phyloP scores from a whole-genome alignment of 805 yeast genomes.

The Starmerella etchellsii region DNA sequence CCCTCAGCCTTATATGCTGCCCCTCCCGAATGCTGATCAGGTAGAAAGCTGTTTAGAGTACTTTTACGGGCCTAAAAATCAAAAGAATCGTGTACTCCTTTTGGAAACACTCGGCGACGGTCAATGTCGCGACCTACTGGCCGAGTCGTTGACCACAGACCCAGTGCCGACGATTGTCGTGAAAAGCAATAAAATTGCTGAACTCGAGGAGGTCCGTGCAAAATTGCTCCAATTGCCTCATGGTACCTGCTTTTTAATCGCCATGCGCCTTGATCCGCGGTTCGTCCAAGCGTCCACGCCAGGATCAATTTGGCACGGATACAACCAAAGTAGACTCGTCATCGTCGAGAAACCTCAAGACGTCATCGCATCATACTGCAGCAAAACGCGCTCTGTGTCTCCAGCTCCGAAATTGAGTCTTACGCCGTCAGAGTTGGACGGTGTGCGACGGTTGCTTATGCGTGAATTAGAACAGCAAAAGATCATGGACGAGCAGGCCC shows the following conservation, averaged over 20 bases:
- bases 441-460: neutral
- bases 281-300: neutral
- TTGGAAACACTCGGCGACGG: neutral
- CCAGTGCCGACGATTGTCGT: neutral
- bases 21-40: neutral
- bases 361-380: neutral
- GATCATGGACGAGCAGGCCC: neutral
- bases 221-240: neutral
- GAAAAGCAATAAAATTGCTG: slow-evolving; percentile 1
- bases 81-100: neutral
- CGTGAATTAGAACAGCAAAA: neutral
- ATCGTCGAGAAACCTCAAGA: neutral
- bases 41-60: neutral
- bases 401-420: neutral
- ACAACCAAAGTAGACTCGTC: neutral
- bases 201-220: slow-evolving; percentile 1
- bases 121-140: slow-evolving; percentile 4
- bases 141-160: neutral
- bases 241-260: neutral
- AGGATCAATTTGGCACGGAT: neutral
- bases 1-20: too few species aligned
- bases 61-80: neutral
- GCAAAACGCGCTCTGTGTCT: neutral
- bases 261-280: neutral
- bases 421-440: neutral